Evolutionary conservation across 2,329 filamentous ascomycete species (phyloP), one percentile per base, ranked within the genome.

Genomic region (Phialocephala sp.): DNA sequence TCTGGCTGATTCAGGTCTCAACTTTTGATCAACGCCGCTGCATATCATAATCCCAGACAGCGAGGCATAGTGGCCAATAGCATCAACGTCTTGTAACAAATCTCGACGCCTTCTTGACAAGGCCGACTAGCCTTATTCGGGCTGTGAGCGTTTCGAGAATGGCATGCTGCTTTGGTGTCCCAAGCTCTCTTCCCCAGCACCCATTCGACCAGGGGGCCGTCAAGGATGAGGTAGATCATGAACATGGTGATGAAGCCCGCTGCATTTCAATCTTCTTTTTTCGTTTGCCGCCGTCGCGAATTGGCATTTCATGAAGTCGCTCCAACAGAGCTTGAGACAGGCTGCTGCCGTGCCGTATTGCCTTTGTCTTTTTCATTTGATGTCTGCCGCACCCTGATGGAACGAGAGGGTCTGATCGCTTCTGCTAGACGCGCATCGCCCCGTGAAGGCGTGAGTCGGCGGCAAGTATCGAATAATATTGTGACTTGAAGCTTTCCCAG

Each of bases 201-300:
- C 62, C 58, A 58, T 62, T 66, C 52, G 61, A 63, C 59, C 47
- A 47, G 35, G 54, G 35, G 35, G 52, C 27, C 43, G 43, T 60
- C 62, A 58, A 52, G 65, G 62, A 62, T 64, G 54, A 59, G 24
- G 65, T 24, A 55, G 52, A 67, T 67, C 65, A 64, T 63, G 14
- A 54, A 54, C 50, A 60, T 57, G 32, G 56, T 43, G 60, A 63
- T 60, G 52, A 64, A 65, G 54, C 60, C 65, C 62, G 62, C 41
- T 54, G 57, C 50, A 56, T 32, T 39, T 54, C 20, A 15, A 35
- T 45, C 37, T 36, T 22, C 39, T 62, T 64, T 56, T 63, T 54
- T 50, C n/a, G 24, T 54, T 64, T 62, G 59, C 55, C 59, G 65
- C 62, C 57, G 60, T 52, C 59, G 55, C 32, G 50, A 32, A 54